Conservation (phyloP, 768 basidiomycete species). For the Lactarius pseudohatsudake region DNA sequence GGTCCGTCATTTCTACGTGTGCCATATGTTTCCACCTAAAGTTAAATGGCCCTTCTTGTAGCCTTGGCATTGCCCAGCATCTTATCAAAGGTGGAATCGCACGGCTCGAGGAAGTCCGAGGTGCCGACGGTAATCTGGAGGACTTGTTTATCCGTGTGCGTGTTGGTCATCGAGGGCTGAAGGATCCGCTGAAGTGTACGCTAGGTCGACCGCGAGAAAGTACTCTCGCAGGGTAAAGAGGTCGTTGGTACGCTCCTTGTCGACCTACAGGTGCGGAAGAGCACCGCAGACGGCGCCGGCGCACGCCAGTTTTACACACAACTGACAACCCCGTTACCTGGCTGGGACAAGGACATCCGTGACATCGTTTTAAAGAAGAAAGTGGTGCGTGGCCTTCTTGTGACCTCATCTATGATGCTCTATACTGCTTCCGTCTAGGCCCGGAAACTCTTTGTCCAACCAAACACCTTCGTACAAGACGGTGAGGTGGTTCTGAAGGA, state of each 20-base stretch:
- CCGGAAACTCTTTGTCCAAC: slow-evolving; percentile 83
- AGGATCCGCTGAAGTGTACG: slow-evolving; percentile 4
- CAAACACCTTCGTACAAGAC: slow-evolving; percentile 68
- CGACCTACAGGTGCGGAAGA: slow-evolving; percentile 81
- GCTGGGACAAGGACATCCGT: slow-evolving; percentile 75
- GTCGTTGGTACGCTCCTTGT: slow-evolving; percentile 73
- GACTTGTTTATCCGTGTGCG: slow-evolving; percentile 66
- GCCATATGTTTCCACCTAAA: background rate
- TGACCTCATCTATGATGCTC: background rate
- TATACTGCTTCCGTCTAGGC: slow-evolving; percentile 45
- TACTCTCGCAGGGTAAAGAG: slow-evolving; percentile 62
- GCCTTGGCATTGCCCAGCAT: slow-evolving; percentile 81
- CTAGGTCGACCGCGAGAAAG: slow-evolving; percentile 70
- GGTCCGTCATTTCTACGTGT: slow-evolving; percentile 44
- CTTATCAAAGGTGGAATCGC: slow-evolving; percentile 72
- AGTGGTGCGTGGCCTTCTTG: slow-evolving; percentile 46
- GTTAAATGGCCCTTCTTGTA: slow-evolving; percentile 32
- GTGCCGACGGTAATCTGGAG: slow-evolving; percentile 54
- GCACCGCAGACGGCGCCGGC: slow-evolving; percentile 79
- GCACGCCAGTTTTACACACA: slow-evolving; percentile 78
- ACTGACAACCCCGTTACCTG: slow-evolving; percentile 67
- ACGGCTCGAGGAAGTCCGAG: slow-evolving; percentile 64
- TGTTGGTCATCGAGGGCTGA: background rate
- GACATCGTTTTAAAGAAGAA: slow-evolving; percentile 80
- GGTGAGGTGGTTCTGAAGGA: slow-evolving; percentile 75